Evolutionary conservation across 176 grass and related monocot species (phyloP).

Genomic region (Echinochloa phyllopogon): DNA sequence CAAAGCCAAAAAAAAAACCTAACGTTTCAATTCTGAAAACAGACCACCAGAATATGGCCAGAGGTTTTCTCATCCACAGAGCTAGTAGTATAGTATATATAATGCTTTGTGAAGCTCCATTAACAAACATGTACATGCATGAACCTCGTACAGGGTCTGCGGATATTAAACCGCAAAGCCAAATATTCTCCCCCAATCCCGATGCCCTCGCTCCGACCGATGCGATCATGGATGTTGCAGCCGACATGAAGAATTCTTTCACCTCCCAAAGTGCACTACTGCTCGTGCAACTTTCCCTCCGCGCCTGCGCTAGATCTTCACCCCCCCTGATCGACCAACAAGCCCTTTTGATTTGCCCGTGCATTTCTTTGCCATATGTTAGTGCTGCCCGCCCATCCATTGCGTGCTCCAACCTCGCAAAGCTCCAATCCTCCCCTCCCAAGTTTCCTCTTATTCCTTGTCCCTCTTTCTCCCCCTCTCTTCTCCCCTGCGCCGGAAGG

Average conservation of each 20-base stretch:
- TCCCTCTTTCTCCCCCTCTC: background rate
- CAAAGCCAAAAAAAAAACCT: constrained; percentile 22
- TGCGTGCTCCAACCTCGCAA: constrained; percentile 58
- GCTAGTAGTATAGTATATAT: background rate
- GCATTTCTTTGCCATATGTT: constrained; percentile 54
- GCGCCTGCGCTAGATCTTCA: constrained; percentile 16
- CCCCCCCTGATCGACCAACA: constrained; percentile 18
- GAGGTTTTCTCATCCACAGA: background rate
- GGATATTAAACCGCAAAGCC: constrained; percentile 40
- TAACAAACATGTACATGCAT: background rate
- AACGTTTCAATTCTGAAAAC: background rate
- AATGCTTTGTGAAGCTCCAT: background rate
- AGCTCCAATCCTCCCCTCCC: constrained; percentile 63
- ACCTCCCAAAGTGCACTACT: constrained; percentile 42
- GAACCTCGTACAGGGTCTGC: constrained; percentile 50
- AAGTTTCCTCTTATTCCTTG: constrained; percentile 85
- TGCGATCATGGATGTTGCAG: constrained; percentile 13
- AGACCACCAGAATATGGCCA: background rate
- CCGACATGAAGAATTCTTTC: constrained; percentile 68
- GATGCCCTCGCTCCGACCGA: constrained; percentile 16
- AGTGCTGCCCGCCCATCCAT: background rate
- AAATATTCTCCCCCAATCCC: constrained; percentile 52
- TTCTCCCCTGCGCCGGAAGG: constrained; percentile 49
- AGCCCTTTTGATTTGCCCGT: constrained; percentile 50
- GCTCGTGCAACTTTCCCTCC: constrained; percentile 31